These are phyloP conservation scores for Tuber calosporum DNA, from an alignment of 495 filamentous ascomycete genomes.

Conservation along the genomic window DNA sequence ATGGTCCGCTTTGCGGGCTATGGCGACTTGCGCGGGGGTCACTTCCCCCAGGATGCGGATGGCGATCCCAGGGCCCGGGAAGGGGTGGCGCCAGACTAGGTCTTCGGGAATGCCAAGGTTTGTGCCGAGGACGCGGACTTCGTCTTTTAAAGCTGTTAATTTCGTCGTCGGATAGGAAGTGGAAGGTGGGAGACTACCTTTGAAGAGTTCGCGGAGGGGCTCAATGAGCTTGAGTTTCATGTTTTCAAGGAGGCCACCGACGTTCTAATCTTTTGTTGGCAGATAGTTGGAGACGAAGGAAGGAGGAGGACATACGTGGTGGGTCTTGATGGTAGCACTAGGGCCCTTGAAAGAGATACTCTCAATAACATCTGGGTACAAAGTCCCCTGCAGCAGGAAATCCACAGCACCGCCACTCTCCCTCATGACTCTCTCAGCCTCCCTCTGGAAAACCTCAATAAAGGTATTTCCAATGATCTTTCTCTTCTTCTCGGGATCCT, in stretches of 20 bases:
- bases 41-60: slow-evolving; percentile 88
- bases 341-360: slow-evolving; percentile 76
- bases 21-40: slow-evolving; percentile 67
- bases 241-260: slow-evolving; percentile 59
- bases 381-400: slow-evolving; percentile 78
- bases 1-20: slow-evolving; percentile 74
- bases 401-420: slow-evolving; percentile 63
- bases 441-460: slow-evolving; percentile 82
- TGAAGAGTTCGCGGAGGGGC: slow-evolving; percentile 62
- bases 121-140: slow-evolving; percentile 69
- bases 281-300: not conserved
- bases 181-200: not conserved
- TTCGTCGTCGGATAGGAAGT: not conserved
- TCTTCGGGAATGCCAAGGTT: slow-evolving; percentile 68
- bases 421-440: slow-evolving; percentile 66
- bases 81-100: slow-evolving; percentile 77
- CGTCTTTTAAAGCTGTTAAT: slow-evolving; percentile 60
- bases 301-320: slow-evolving; percentile 29
- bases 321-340: slow-evolving; percentile 68
- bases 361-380: slow-evolving; percentile 65
- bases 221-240: slow-evolving; percentile 54
- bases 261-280: slow-evolving; percentile 61
- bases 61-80: slow-evolving; percentile 77
- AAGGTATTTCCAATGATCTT: slow-evolving; percentile 77
- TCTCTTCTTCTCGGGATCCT: slow-evolving; percentile 84